Evolutionary conservation across 2,329 filamentous ascomycete genomes (phyloP), one percentile per base, ranked within the genome.

Genomic region (Botryotinia globosa): DNA sequence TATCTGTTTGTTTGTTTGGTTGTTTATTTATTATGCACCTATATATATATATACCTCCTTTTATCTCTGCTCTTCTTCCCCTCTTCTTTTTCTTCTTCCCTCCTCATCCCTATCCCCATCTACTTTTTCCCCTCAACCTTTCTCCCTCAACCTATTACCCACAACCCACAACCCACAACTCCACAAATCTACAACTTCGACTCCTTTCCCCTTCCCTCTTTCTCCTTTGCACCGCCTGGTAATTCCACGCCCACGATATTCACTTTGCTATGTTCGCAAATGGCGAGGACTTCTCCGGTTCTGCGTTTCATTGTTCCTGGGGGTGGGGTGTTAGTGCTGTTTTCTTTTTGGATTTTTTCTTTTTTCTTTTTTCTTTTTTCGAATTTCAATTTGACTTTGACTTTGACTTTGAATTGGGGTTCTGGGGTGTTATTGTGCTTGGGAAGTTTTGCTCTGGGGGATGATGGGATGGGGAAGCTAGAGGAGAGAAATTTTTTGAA

Each of bases 231-330:
- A 37, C 37, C 37, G 20, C 10, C 4, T 6, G 48, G 59, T 29
- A 65, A 32, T 8, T 48, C 44, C n/a, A 65, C 39, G 14, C 42
- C 42, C 29, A 29, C 42, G 25, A 48, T 65, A 48, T 65, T 65
- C 22, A 65, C 63, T 20, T 65, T 65, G 7, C 63, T 48, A 34
- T 65, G 63, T n/a, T 65, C 63, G 44, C 63, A 65, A 34, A 65
- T 48, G 6, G 63, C 63, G 20, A 65, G 20, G 12, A 65, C 44
- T 20, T 48, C 42, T 14, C 63, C 63, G 22, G 44, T 65, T 45
- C 44, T 29, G 20, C 63, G 63, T 65, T 65, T 65, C 63, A 65
- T 45, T 9, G 63, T 65, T 44, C 29, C 63, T 65, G 18, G 29
- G 9, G 12, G 42, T 45, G 39, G 39, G 14, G 29, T 45, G 42